These are phyloP conservation scores for Ogataea glucozyma DNA, from an alignment of 805 yeast genomes.

Conservation along the genomic window DNA sequence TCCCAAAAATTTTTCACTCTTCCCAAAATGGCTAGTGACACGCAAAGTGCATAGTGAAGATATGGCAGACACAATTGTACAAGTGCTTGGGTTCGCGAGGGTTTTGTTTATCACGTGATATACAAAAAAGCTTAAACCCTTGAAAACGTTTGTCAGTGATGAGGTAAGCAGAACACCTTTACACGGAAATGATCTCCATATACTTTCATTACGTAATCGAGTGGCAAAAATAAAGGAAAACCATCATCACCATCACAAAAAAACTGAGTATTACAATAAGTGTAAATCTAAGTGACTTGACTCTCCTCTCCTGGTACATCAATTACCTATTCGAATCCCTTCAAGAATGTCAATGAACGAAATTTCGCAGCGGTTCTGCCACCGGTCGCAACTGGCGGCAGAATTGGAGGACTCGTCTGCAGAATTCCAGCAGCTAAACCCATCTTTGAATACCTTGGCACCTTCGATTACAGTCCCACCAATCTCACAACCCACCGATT, in stretches of 20 bases:
- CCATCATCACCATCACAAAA: too few species aligned
- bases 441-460: conserved; percentile 36
- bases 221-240: conserved; percentile 4
- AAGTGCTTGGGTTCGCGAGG: conserved; percentile 10
- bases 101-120: conserved; percentile 12
- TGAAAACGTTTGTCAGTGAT: background rate
- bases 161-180: background rate
- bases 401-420: conserved; percentile 27
- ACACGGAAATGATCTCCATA: too few species aligned
- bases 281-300: background rate
- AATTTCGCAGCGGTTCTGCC: conserved; percentile 31
- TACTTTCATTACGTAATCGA: background rate
- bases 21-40: conserved; percentile 11
- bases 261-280: too few species aligned
- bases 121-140: conserved; percentile 6
- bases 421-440: conserved; percentile 19
- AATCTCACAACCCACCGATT: conserved; percentile 84
- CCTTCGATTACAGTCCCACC: conserved; percentile 79
- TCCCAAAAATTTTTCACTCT: conserved; percentile 17
- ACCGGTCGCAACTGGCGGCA: conserved; percentile 24
- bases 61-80: conserved; percentile 7
- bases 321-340: background rate
- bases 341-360: conserved; percentile 34
- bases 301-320: too few species aligned
- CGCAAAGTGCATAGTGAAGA: background rate